Evolutionary conservation across 2,329 filamentous ascomycete genomes (phyloP), one percentile per base, ranked within the genome.

Genomic region (Sporothrix pallida): DNA sequence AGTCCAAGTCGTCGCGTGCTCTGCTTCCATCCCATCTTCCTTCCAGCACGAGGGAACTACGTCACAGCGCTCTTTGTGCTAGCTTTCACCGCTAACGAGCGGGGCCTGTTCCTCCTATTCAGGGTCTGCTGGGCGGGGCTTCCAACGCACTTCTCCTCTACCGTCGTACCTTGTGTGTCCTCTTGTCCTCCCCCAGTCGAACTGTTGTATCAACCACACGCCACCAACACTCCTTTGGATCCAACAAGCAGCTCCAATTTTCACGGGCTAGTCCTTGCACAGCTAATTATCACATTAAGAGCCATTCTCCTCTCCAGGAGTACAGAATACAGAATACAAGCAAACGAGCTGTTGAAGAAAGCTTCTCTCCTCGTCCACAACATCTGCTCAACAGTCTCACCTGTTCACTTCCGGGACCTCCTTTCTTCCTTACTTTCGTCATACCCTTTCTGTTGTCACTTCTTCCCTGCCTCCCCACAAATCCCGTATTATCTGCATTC

Each of bases 61-160:
- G 63, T 67, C 63, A 67, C 63, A 67, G 63, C 44, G 44, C 63
- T 10, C 63, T 67, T 48, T 67, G 10, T 67, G 44, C 5, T 50
- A 31, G 63, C 63, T 31, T 23, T 20, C 60, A 46, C 60, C 17
- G 37, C 60, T 63, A 67, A 67, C 63, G 20, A 48, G 63, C 44
- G 63, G 63, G 63, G 63, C 44, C 20, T 31, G 23, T 26, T 17
- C 60, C 60, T 67, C 48, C 6, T 10, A 6, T 50, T 31, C 63
- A 48, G 46, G 42, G 63, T 67, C 63, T 67, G 20, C 12, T 42
- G 31, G 63, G 63, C 63, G 46, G 63, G 44, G 63, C 37, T 12
- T 15, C 68, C 17, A 7, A 58, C 37, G 13, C 37, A 58, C 50
- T 46, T n/a, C 13, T 70, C 31, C n/a, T 58, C 23, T 26, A 26